These are phyloP conservation scores for Aleurites moluccanus DNA, from an alignment of 441 rosid species.

Conservation along the genomic window DNA sequence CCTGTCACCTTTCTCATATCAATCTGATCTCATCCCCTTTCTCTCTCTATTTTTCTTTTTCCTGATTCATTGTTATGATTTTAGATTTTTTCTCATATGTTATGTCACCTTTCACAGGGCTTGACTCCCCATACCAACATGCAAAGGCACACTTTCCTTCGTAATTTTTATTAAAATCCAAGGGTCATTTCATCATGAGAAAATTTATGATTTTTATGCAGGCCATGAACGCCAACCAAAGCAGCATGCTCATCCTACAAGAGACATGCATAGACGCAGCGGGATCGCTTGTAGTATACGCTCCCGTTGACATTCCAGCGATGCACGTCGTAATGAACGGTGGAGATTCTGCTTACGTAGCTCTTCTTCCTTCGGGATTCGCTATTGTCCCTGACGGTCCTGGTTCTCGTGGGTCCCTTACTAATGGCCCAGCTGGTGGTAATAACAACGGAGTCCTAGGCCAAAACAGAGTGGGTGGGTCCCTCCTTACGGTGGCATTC, in stretches of 20 bases:
- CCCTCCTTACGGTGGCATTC: constrained; percentile 84
- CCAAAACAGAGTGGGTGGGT: constrained; percentile 56
- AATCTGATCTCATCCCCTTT: neutral
- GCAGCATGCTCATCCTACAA: constrained; percentile 86
- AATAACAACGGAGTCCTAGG: constrained; percentile 13
- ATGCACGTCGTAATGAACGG: constrained; percentile 87
- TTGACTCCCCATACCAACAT: neutral
- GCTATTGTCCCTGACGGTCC: constrained; percentile 74
- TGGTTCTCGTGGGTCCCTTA: constrained; percentile 31
- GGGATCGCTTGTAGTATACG: constrained; percentile 90
- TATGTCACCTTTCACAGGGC: neutral
- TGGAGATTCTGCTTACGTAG: constrained; percentile 79
- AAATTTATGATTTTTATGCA: constrained; percentile 22
- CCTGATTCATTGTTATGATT: constrained; percentile 1
- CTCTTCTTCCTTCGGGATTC: constrained; percentile 84
- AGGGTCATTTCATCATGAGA: constrained; percentile 12
- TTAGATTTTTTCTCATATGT: neutral
- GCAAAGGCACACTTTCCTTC: constrained; percentile 21
- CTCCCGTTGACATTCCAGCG: constrained; percentile 89
- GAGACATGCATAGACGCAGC: constrained; percentile 91
- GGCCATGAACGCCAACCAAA: constrained; percentile 75
- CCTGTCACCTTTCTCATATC: constrained; percentile 44
- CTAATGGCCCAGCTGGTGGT: constrained; percentile 27
- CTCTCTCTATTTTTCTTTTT: neutral
- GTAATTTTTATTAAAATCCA: constrained; percentile 13